Conservation (phyloP, 306 rosid genomes). For the Lathyrus aphaca region DNA sequence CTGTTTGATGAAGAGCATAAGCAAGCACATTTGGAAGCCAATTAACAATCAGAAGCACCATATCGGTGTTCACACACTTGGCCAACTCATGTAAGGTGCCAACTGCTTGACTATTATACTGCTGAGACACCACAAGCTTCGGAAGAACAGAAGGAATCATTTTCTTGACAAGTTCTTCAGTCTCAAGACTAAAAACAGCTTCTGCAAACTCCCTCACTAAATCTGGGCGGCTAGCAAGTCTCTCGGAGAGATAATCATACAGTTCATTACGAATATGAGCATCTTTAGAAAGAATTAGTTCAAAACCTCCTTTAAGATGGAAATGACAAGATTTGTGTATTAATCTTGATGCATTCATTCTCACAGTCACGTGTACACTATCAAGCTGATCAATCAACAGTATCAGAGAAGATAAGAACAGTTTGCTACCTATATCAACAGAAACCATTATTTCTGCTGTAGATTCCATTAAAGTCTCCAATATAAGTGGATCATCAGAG, state of each 20-base stretch:
- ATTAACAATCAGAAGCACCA: conserved; percentile 60
- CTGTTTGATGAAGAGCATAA: conserved; percentile 76
- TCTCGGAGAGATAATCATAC: conserved; percentile 71
- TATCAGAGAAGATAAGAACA: conserved; percentile 66
- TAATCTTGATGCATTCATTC: conserved; percentile 79
- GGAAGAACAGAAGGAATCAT: conserved; percentile 95
- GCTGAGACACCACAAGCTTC: conserved; percentile 84
- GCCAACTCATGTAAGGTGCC: conserved; percentile 73
- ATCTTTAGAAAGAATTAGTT: conserved; percentile 62
- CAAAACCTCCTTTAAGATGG: conserved; percentile 78
- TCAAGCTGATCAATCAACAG: conserved; percentile 93
- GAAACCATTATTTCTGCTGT: conserved; percentile 74
- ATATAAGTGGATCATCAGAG: conserved; percentile 58
- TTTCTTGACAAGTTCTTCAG: conserved; percentile 69
- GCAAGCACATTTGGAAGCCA: conserved; percentile 98
- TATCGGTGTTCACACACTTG: conserved; percentile 68
- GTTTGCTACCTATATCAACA: conserved; percentile 63
- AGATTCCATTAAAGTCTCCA: conserved; percentile 82
- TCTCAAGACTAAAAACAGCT: conserved; percentile 81
- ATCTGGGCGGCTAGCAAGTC: conserved; percentile 64
- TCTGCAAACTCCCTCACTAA: conserved; percentile 90
- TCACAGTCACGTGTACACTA: conserved; percentile 67
- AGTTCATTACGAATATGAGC: conserved; percentile 75
- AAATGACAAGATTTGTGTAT: conserved; percentile 70
- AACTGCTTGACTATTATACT: conserved; percentile 69